These are phyloP conservation scores for Symbiodinium natans DNA, from an alignment of 73 alveolate genomes.

Conservation along the genomic window DNA sequence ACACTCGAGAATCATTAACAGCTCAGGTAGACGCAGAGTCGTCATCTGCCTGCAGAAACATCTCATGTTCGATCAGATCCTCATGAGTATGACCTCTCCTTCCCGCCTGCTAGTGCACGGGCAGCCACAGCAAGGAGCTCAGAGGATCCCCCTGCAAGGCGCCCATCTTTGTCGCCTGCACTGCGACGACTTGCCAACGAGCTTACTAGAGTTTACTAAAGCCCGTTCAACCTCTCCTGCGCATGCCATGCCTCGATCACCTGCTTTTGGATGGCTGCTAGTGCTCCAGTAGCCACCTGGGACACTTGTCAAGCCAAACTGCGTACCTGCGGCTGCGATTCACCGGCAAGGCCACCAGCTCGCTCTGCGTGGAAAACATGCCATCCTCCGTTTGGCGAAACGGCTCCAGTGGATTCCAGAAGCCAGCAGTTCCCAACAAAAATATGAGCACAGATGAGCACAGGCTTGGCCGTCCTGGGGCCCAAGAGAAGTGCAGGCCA, in stretches of 20 bases:
- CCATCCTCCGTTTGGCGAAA: no score
- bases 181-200: no score
- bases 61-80: no score
- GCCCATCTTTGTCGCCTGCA: conserved; percentile 15
- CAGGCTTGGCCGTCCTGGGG: conserved; percentile 1
- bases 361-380: neutral
- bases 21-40: no score
- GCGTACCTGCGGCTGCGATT: neutral
- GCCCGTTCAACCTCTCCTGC: neutral
- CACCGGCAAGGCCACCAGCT: neutral
- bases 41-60: no score
- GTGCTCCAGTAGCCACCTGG: neutral
- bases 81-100: no score
- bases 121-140: neutral
- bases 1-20: no score
- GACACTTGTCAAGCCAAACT: neutral
- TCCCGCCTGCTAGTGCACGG: neutral
- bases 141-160: conserved; percentile 8
- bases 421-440: no score
- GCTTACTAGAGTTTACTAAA: no score
- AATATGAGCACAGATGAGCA: neutral
- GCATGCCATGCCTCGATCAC: neutral
- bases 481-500: conserved; percentile 22
- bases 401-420: neutral
- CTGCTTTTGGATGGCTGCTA: conserved; percentile 11